Evolutionary conservation across 371 early-diverging fungal genomes (phyloP).

Genomic region (Mortierella sp.): DNA sequence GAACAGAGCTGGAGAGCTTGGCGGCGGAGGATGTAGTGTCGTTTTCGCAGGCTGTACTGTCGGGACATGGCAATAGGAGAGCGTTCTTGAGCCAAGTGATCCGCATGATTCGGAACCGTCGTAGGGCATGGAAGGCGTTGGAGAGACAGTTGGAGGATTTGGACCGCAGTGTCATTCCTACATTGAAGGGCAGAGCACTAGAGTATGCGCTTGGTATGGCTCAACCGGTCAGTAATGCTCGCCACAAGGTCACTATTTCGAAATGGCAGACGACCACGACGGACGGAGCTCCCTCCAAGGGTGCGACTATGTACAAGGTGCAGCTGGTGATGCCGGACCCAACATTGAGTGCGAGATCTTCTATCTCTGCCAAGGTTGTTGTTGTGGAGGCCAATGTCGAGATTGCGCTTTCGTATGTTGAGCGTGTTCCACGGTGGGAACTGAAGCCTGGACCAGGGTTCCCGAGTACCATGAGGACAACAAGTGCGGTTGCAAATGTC

Average conservation of each 20-base stretch:
- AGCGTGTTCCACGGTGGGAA: slow-evolving; percentile 36
- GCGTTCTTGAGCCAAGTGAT: slow-evolving; percentile 42
- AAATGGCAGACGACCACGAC: slow-evolving; percentile 26
- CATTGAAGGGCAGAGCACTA: slow-evolving; percentile 8
- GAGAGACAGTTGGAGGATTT: slow-evolving; percentile 43
- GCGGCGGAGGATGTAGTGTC: slow-evolving; percentile 14
- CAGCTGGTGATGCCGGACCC: slow-evolving; percentile 32
- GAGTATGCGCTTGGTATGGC: background rate
- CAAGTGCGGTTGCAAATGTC: slow-evolving; percentile 1
- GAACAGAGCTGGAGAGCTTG: slow-evolving; percentile 19
- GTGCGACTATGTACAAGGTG: slow-evolving; percentile 16
- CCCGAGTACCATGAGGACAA: slow-evolving; percentile 27
- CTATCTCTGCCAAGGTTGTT: slow-evolving; percentile 27
- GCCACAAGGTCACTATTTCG: slow-evolving; percentile 15
- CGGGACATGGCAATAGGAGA: slow-evolving; percentile 29
- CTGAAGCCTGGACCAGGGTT: slow-evolving; percentile 45
- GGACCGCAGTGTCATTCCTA: slow-evolving; percentile 18
- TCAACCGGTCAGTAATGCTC: slow-evolving; percentile 4
- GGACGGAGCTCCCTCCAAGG: slow-evolving; percentile 19
- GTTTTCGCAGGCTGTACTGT: slow-evolving; percentile 17
- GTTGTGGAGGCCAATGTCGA: slow-evolving; percentile 37
- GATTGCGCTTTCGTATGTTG: slow-evolving; percentile 38
- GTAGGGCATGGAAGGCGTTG: slow-evolving; percentile 45
- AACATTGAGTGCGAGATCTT: background rate
- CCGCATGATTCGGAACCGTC: slow-evolving; percentile 38